These are phyloP conservation scores for Fomitopsis pinicola DNA, from an alignment of 1,284 basidiomycete genomes.

Conservation along the genomic window DNA sequence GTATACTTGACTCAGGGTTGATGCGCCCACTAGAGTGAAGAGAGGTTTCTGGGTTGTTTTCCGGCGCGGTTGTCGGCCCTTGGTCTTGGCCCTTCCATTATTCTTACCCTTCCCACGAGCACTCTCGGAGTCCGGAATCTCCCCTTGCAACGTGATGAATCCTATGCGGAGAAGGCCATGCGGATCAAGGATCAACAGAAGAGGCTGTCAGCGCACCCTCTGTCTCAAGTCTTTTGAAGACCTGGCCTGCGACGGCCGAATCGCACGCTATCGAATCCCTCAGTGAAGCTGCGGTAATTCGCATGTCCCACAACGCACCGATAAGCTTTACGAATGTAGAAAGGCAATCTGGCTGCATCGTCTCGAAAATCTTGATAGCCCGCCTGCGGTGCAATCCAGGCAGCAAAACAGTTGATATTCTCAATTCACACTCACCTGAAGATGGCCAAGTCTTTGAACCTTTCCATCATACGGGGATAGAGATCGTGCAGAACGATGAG, in stretches of 20 bases:
- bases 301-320: conserved; percentile 34
- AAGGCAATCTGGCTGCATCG: conserved; percentile 40
- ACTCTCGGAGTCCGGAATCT: neutral
- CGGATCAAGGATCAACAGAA: too few species aligned
- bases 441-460: conserved; percentile 62
- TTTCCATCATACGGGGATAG: conserved; percentile 54
- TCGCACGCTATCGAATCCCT: conserved; percentile 43
- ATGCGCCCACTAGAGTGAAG: conserved; percentile 52
- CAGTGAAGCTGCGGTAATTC: neutral
- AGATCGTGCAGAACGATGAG: conserved; percentile 52
- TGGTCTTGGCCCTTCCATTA: conserved; percentile 37
- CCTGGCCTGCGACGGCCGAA: conserved; percentile 48
- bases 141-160: conserved; percentile 29
- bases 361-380: conserved; percentile 68
- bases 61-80: conserved; percentile 36
- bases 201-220: conserved; percentile 44
- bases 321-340: conserved; percentile 55
- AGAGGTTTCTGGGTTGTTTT: conserved; percentile 51
- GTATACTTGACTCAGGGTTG: conserved; percentile 44
- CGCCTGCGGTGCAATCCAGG: conserved; percentile 37
- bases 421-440: conserved; percentile 46
- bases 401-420: neutral
- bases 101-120: neutral
- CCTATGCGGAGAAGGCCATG: conserved; percentile 33
- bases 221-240: conserved; percentile 63